These are phyloP conservation scores for Fagopyrum tataricum DNA, from an alignment of 148 eudicot genomes.

Conservation along the genomic window DNA sequence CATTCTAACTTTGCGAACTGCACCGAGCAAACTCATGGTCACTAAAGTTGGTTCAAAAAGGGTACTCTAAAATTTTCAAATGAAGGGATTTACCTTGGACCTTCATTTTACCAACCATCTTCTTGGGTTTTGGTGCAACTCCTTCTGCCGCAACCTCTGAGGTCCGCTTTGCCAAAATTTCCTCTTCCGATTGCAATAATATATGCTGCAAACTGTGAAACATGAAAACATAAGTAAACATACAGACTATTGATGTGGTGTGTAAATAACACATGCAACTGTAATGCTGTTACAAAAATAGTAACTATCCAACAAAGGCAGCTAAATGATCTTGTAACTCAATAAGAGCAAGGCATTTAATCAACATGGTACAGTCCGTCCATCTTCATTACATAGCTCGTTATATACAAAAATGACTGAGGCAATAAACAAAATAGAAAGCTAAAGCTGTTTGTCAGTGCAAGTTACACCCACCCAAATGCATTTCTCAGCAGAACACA, in stretches of 20 bases:
- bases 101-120: conserved; percentile 87
- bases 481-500: conserved; percentile 70
- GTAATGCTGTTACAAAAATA: neutral
- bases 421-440: neutral
- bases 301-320: neutral
- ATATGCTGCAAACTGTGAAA: conserved; percentile 60
- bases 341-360: neutral
- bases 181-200: conserved; percentile 80
- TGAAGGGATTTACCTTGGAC: conserved; percentile 60
- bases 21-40: conserved; percentile 19
- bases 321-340: neutral
- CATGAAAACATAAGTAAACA: conserved; percentile 7
- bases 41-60: neutral
- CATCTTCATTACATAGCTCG: neutral
- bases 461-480: conserved; percentile 55
- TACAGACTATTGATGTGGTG: neutral
- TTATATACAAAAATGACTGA: neutral
- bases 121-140: conserved; percentile 64
- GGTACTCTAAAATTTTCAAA: neutral
- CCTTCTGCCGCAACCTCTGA: conserved; percentile 54
- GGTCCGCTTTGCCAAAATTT: conserved; percentile 50
- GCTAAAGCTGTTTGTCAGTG: neutral
- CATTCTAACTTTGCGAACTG: conserved; percentile 90
- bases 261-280: neutral
- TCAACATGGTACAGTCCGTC: neutral